These are phyloP conservation scores for Adansonia digitata DNA, from an alignment of 345 rosid species.

Conservation along the genomic window DNA sequence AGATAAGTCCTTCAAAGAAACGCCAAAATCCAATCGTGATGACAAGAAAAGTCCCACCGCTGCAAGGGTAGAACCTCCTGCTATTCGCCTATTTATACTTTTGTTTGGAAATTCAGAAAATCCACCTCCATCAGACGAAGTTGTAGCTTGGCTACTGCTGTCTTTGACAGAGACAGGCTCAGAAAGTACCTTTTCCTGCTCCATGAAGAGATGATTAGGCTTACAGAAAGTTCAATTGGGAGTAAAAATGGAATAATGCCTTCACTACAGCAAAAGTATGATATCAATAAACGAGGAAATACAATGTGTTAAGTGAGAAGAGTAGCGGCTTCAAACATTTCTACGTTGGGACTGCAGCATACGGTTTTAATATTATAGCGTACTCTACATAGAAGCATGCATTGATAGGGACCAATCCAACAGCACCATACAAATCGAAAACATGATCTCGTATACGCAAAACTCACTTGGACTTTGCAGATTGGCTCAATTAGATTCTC, in stretches of 20 bases:
- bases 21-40: slow-evolving; percentile 62
- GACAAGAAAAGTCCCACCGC: slow-evolving; percentile 62
- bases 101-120: slow-evolving; percentile 62
- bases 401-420: not conserved
- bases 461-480: not conserved
- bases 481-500: not conserved
- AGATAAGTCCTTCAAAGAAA: slow-evolving; percentile 70
- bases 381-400: not conserved
- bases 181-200: slow-evolving; percentile 45
- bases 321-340: not conserved
- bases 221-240: not conserved
- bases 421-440: not conserved
- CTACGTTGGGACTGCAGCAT: not conserved
- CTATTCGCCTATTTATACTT: slow-evolving; percentile 49
- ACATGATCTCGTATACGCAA: not conserved
- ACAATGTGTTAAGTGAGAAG: not conserved
- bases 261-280: not conserved
- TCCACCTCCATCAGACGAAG: slow-evolving; percentile 29
- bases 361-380: not conserved
- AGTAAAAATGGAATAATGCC: not conserved
- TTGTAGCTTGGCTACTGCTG: slow-evolving; percentile 8
- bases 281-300: not conserved
- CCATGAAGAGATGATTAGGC: slow-evolving; percentile 4
- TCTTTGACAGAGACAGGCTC: slow-evolving; percentile 29
- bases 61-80: slow-evolving; percentile 42